Percentiles rank a stretch among this genome's conserved stretches.
phyloP scores from a whole-genome alignment of 352 stramenopile species.

The Globisporangium spiculum region DNA sequence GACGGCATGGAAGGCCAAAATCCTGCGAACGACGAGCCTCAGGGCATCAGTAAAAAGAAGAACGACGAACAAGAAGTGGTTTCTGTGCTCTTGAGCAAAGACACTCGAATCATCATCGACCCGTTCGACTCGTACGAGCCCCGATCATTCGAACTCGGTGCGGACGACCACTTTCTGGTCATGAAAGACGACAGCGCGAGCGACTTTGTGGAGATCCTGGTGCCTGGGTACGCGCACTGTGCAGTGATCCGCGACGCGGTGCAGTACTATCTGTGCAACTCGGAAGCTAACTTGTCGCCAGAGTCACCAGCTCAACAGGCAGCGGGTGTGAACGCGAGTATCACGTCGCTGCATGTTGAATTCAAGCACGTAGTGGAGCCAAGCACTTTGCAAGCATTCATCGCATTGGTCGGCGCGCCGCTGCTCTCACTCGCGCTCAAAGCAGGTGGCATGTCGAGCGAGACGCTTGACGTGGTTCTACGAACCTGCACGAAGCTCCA shows the following conservation, averaged over 20 bases:
- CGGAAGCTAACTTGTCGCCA: not conserved
- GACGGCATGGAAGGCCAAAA: not conserved
- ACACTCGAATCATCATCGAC: slow-evolving; percentile 11
- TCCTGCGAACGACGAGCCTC: not conserved
- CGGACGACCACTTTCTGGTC: slow-evolving; percentile 22
- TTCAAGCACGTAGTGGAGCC: slow-evolving; percentile 9
- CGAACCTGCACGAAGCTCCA: slow-evolving; percentile 1
- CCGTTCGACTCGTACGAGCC: slow-evolving; percentile 1
- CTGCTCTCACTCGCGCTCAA: slow-evolving; percentile 12
- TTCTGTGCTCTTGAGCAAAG: slow-evolving; percentile 19
- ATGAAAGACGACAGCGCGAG: slow-evolving; percentile 13
- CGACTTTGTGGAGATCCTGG: slow-evolving; percentile 17
- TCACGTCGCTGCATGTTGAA: slow-evolving; percentile 10
- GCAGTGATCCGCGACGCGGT: slow-evolving; percentile 10
- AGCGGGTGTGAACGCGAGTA: not conserved
- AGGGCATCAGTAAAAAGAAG: not conserved
- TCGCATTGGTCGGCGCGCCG: slow-evolving; percentile 11
- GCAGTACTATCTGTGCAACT: slow-evolving; percentile 13
- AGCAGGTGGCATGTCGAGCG: not conserved
- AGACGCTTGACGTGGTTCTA: slow-evolving; percentile 3
- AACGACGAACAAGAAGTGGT: slow-evolving; percentile 1
- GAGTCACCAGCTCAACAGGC: not conserved
- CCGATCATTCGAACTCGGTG: slow-evolving; percentile 1
- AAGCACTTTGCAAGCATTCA: slow-evolving; percentile 12
- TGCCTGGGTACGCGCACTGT: slow-evolving; percentile 19